Evolutionary conservation across 306 rosid species (phyloP), one percentile per base, ranked within the genome.

Genomic region (Gynostemma pentaphyllum): DNA sequence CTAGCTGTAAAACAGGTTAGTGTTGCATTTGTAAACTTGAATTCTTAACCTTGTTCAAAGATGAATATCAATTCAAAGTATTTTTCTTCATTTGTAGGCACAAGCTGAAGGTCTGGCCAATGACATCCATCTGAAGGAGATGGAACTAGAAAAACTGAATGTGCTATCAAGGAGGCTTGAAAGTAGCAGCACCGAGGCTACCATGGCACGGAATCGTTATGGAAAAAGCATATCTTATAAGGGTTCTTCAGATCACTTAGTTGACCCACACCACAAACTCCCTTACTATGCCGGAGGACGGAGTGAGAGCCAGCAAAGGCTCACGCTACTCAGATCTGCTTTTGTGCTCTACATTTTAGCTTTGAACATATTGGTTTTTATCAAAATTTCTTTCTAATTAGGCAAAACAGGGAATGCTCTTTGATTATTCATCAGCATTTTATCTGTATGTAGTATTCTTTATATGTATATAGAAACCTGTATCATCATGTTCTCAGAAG

Each of bases 291-390:
- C 72, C 22, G 87, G 79, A 48, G 83, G 85, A 66, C 87, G 85
- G 70, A 74, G 70, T 49, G 99, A 82, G 75, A 81, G 66, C 77
- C 97, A 85, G 72, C 87, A 90, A 73, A 86, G 85, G 79, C 79
- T 82, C 32, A 82, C 88, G 96, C 77, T 88, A 40, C 80, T 92
- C 56, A 76, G 99, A 78, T 88, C 95, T 34, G 81, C 89, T 52
- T 86, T 88, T 22, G 99, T 92, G 80, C 87, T 88, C 57, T 88
- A 92, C 74, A 86, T 88, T 75, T 81, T 92, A 71, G 90, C 85
- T 64, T 56, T 88, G 51, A 76, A 92, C 75, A 72, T 88, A 59
- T 16, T 88, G 63, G 99, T 88, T 71, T 92, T 92, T 67, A 76
- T 88, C 78, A 88, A 77, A 81, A 76, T 86, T 72, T 84, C 96